Base-by-base conservation (phyloP, 371 early-diverging fungal genomes). In the Syncephalis plumigaleata region DNA sequence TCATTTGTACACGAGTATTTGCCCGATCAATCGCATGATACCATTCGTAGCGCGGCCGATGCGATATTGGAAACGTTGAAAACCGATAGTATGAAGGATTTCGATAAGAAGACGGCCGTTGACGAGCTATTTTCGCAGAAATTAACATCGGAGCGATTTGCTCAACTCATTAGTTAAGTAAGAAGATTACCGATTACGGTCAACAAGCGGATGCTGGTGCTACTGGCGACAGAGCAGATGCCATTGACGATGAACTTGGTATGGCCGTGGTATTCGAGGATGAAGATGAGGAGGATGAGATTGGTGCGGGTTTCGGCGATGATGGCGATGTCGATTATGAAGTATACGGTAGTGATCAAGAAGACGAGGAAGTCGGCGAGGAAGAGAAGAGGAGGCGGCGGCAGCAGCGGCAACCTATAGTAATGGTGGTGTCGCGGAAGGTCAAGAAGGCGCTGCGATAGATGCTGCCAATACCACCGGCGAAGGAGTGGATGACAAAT, bases 11-110 rank as follows among this genome's bases (percentile, higher is more conserved):
- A 80, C 47, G 68, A 71, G 16, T 72, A 77, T 47, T 71, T 95
- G 45, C 91, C 91, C 45, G 95, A 90, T 57, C 82, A 88, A 48
- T 73, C 82, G 16, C 85, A 81, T 31, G 96, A 92, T 53, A 81
- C 86, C 1, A 73, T 97, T 39, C 64, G 82, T 44, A 84, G 87
- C 51, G 96, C 95, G 13, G 84, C 90, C 0, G 93, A 92, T 53
- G 82, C 74, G 45, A 77, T 82, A 1, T 63, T 97, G 2, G 73
- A 73, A 51, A 77, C 82, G 1, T 67, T 97, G 8, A 93, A 94
- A 60, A 75, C 84, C 45, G 88, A 88, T 20, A 68, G 64, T 0
- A 54, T 81, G 31, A 87, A 83, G 63, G 98, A 97, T 54, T 74
- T 79, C 40, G 94, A 90, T 55, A 87, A 86, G 58, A 82, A 87